Conservation (phyloP, 805 yeast genomes). For the Torulaspora maleeae region DNA sequence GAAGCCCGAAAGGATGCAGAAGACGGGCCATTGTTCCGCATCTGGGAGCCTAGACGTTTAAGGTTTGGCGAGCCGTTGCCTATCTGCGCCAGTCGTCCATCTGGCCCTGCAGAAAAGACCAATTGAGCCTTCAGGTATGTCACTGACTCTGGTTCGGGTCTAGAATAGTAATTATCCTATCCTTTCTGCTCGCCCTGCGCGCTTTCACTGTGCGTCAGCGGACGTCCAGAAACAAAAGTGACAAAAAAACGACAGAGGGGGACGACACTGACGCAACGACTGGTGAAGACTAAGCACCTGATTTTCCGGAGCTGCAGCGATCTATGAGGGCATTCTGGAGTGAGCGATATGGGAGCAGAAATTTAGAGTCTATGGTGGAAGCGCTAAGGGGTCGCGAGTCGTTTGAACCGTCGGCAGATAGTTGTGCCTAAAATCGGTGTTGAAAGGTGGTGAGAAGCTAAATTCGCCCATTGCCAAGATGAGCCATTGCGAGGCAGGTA, state of each 20-base stretch:
- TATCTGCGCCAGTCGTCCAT: not conserved
- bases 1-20: not conserved
- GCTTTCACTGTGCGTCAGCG: constrained; percentile 6
- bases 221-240: constrained; percentile 2
- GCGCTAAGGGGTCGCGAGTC: not conserved
- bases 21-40: not conserved
- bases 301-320: not conserved
- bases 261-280: not conserved
- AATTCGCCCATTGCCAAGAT: too few relatives aligned
- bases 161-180: not conserved
- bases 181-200: constrained; percentile 2
- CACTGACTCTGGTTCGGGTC: not conserved
- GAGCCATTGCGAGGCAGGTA: too few relatives aligned
- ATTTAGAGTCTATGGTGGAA: not conserved
- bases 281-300: not conserved
- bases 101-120: not conserved
- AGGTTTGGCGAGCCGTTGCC: not conserved
- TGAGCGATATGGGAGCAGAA: not conserved
- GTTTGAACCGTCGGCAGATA: not conserved
- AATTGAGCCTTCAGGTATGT: not conserved
- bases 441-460: not conserved
- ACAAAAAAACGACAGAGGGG: not conserved
- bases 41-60: not conserved
- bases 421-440: not conserved
- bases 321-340: not conserved